Evolutionary conservation across 768 basidiomycete genomes (phyloP), one percentile per base, ranked within the genome.

Genomic region (Boletus patriciae): DNA sequence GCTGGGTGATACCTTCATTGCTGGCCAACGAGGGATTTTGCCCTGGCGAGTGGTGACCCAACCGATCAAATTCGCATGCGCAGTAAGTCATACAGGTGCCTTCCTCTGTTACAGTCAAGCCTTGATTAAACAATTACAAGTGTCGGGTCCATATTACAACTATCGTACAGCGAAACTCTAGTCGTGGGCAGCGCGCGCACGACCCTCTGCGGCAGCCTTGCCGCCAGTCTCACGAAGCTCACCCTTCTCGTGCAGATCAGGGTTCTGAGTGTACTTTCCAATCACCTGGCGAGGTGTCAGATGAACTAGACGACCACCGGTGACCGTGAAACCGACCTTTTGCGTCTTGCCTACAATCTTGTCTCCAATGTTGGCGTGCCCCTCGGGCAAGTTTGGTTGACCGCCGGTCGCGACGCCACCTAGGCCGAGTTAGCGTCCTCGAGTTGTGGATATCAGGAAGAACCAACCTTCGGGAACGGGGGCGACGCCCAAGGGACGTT

Each of bases 291-390:
- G 6, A 33, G 11, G 33, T 2, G 6, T 68, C 11, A 67, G 41
- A 8, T 5, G 46, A 47, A n/a, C 19, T 1, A 1, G 9, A 19
- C 3, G 4, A 15, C 18, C 27, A 15, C 18, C 27, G 0, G 1
- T 6, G 3, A 29, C 12, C 13, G 7, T 51, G 34, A 23, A 5
- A 55, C 64, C 2, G 15, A 83, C 84, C 77, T 85, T 78, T 62
- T 86, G 75, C 0, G 79, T 74, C 73, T 86, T 85, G 4, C 85
- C 84, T 36, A 83, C 60, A 21, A 84, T 55, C 68, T 82, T 86
- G 70, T 87, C 85, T 9, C 75, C 67, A 0, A 80, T 19, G 27
- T 62, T 74, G 29, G 80, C 75, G 27, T 80, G 77, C 5, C 76
- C 76, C 59, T 73, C 54, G 12, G 66, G 62, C 25, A 63, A 38